Base-by-base conservation (phyloP, 768 basidiomycete genomes). In the Leccinum uliginosum region DNA sequence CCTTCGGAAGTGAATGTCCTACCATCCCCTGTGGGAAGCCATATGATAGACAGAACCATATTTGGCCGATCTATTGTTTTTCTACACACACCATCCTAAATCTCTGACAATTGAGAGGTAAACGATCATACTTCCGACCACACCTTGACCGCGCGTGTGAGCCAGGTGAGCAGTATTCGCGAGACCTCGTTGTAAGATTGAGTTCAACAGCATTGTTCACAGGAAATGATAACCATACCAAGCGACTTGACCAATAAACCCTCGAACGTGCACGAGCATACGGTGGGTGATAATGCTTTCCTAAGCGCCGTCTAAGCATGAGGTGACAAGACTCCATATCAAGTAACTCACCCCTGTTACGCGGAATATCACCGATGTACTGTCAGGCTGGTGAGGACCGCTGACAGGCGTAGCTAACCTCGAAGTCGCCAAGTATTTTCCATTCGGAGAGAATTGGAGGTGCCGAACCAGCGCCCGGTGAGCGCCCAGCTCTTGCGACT, bases 201-300 rank as follows among this genome's bases (percentile, higher is more conserved):
- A 59, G 61, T 49, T 45, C 6, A n/a, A 32, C 27, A 27, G 43
- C 15, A 54, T 45, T n/a, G 30, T 34, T n/a, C n/a, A 19, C 1
- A 54, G 40, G 50, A 40, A 44, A 52, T 35, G 5, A n/a, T n/a
- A n/a, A 19, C 34, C 57, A 43, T 66, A 79, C 79, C 81, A 82
- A 5, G 80, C 81, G 19, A 83, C 81, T 63, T 82, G 81, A 34
- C 76, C 76, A 58, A 81, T 76, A 65, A 83, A 83, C 29, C 78
- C 81, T 47, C 74, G 73, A 26, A 79, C 78, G 55, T 82, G 81
- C 12, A 78, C 80, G 2, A 82, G 72, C 34, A 77, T 73, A 50
- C 80, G 75, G 59, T 81, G 78, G 17, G 70, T 69, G 11, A 72
- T 71, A 50, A 79, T 70, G 15, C 69, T 67, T 38, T 78, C 77